phyloP scores from a whole-genome alignment of 2,329 filamentous ascomycete genomes.

The Apiospora koreana region DNA sequence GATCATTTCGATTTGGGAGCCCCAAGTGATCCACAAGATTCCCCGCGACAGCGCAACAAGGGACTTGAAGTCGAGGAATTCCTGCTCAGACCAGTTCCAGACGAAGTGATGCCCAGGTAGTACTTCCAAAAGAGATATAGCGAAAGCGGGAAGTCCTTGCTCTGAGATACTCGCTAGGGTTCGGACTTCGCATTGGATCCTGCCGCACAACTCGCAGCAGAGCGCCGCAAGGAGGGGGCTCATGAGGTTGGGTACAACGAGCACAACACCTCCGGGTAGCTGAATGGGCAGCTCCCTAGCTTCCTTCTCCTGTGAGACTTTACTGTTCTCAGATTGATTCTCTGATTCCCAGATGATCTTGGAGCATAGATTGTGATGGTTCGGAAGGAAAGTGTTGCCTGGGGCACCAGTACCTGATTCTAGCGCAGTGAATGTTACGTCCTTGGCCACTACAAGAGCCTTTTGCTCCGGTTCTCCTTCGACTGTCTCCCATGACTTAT shows the following conservation, averaged over 20 bases:
- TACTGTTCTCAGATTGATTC: neutral
- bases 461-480: slow-evolving; percentile 11
- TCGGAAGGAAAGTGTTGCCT: slow-evolving; percentile 43
- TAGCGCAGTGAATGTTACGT: slow-evolving; percentile 45
- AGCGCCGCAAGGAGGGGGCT: slow-evolving; percentile 10
- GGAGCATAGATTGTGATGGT: slow-evolving; percentile 50
- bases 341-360: slow-evolving; percentile 45
- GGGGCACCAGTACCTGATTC: slow-evolving; percentile 20
- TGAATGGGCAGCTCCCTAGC: neutral
- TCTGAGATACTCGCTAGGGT: slow-evolving; percentile 16
- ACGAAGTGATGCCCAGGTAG: slow-evolving; percentile 30
- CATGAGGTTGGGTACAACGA: slow-evolving; percentile 18
- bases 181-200: slow-evolving; percentile 19
- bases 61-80: slow-evolving; percentile 43
- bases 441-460: slow-evolving; percentile 44
- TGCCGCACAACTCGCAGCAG: slow-evolving; percentile 14
- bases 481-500: slow-evolving; percentile 26
- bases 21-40: slow-evolving; percentile 25
- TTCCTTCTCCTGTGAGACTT: neutral
- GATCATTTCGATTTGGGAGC: slow-evolving; percentile 24
- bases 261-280: slow-evolving; percentile 12
- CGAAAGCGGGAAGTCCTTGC: slow-evolving; percentile 26
- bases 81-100: slow-evolving; percentile 38
- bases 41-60: slow-evolving; percentile 32
- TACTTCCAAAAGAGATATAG: slow-evolving; percentile 51